These are phyloP conservation scores for Silene vulgaris DNA, from an alignment of 179 eudicot species.

Conservation along the genomic window DNA sequence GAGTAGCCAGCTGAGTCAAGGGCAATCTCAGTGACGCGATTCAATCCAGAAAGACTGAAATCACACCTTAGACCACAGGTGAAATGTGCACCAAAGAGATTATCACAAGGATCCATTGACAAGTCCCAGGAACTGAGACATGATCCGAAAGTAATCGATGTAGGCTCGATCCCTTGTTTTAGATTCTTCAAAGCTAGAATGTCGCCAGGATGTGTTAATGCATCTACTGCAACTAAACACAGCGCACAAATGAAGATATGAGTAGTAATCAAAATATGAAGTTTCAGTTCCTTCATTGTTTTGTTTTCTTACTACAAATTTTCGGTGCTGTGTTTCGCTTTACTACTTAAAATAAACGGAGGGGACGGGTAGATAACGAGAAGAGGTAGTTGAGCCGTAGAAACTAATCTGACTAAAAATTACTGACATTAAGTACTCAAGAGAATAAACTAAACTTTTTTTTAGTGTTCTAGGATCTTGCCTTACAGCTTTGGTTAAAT, in stretches of 20 bases:
- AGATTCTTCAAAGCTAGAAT: constrained; percentile 38
- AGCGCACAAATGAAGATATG: not conserved
- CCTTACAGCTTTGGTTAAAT: constrained; percentile 3
- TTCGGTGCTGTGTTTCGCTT: constrained; percentile 8
- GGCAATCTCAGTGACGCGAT: constrained; percentile 57
- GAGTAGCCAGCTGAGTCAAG: constrained; percentile 73
- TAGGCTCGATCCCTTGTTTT: constrained; percentile 33
- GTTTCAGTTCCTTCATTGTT: constrained; percentile 21
- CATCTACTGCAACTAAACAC: constrained; percentile 19
- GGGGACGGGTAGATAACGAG: constrained; percentile 8
- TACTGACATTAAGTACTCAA: not conserved
- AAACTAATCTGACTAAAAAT: constrained; percentile 25
- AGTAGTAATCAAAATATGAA: constrained; percentile 6
- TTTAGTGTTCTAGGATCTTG: constrained; percentile 30
- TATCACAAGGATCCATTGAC: constrained; percentile 59
- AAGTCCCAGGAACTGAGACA: constrained; percentile 72
- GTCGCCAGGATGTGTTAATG: constrained; percentile 48
- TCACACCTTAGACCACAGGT: constrained; percentile 74
- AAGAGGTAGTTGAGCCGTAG: constrained; percentile 32
- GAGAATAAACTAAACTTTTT: not conserved
- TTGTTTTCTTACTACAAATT: not conserved
- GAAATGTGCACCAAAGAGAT: constrained; percentile 42
- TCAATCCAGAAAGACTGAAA: constrained; percentile 24
- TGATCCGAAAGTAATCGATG: constrained; percentile 46
- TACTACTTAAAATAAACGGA: not conserved